Conservation (phyloP, 164 flowering plant species). For the Akebia trifoliata region DNA sequence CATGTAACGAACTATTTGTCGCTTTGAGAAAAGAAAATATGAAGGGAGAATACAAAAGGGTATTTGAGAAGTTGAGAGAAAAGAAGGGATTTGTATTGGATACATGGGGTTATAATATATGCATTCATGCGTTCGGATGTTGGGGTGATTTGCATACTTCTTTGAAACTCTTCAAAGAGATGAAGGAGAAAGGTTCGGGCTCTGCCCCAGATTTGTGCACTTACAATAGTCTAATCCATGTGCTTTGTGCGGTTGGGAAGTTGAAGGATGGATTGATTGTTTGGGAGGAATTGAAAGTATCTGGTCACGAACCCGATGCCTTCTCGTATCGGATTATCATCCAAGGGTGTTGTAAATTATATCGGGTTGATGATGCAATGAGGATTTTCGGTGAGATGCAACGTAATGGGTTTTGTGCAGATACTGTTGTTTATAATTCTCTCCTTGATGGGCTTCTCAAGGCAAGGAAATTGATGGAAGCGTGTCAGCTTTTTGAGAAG, state of each 20-base stretch:
- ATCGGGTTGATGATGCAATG: slow-evolving; percentile 57
- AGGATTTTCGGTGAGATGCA: slow-evolving; percentile 76
- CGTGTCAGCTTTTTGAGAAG: slow-evolving; percentile 80
- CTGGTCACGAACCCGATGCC: slow-evolving; percentile 78
- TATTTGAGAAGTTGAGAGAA: slow-evolving; percentile 48
- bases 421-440: slow-evolving; percentile 68
- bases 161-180: slow-evolving; percentile 64
- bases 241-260: slow-evolving; percentile 69
- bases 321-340: slow-evolving; percentile 65
- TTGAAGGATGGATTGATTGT: slow-evolving; percentile 68
- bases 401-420: slow-evolving; percentile 50
- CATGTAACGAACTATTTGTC: slow-evolving; percentile 67
- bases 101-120: slow-evolving; percentile 72
- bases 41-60: slow-evolving; percentile 53
- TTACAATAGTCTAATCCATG: slow-evolving; percentile 71
- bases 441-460: slow-evolving; percentile 78
- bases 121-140: slow-evolving; percentile 87
- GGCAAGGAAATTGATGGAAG: slow-evolving; percentile 62
- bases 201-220: slow-evolving; percentile 79
- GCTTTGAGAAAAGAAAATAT: slow-evolving; percentile 57
- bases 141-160: slow-evolving; percentile 76
- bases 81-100: slow-evolving; percentile 43
- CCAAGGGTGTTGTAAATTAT: slow-evolving; percentile 73
- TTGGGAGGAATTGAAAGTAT: slow-evolving; percentile 74
- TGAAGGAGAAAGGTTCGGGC: slow-evolving; percentile 50